Evolutionary conservation across 1,284 basidiomycete genomes (phyloP).

Genomic region (Malassezia nana): DNA sequence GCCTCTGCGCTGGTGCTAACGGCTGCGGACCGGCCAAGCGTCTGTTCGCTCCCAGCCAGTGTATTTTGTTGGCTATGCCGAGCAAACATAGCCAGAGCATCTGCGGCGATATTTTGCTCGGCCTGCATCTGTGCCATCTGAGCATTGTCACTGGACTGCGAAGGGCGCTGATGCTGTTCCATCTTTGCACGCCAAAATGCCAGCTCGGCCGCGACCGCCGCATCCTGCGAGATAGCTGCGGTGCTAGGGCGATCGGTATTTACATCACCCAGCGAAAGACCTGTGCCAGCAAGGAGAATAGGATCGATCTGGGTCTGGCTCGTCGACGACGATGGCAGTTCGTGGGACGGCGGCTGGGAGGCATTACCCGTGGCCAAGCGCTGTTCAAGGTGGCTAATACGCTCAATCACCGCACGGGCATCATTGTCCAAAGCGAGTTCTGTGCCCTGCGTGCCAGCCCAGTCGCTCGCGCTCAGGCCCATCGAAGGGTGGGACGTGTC

Average conservation of each 20-base stretch:
- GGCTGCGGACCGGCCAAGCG: not conserved
- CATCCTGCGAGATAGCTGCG: slow-evolving; percentile 9
- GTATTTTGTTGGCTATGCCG: slow-evolving; percentile 14
- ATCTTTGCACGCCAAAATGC: slow-evolving; percentile 19
- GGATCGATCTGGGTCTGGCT: slow-evolving; percentile 17
- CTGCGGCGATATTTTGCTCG: slow-evolving; percentile 20
- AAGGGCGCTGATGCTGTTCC: slow-evolving; percentile 17
- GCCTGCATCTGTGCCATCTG: slow-evolving; percentile 20
- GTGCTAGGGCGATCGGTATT: slow-evolving; percentile 10
- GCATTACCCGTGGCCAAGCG: slow-evolving; percentile 13
- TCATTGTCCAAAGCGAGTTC: slow-evolving; percentile 27
- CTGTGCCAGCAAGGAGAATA: slow-evolving; percentile 16
- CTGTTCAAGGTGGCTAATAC: slow-evolving; percentile 29
- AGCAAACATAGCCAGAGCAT: slow-evolving; percentile 20
- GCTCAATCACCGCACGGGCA: slow-evolving; percentile 30
- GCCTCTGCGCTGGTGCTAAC: slow-evolving; percentile 1
- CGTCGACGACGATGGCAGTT: slow-evolving; percentile 1
- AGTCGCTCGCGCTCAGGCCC: slow-evolving; percentile 21
- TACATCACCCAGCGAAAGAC: slow-evolving; percentile 14
- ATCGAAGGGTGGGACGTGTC: slow-evolving; percentile 14
- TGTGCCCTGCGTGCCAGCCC: slow-evolving; percentile 17
- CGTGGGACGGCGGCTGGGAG: slow-evolving; percentile 14
- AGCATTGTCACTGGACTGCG: slow-evolving; percentile 2
- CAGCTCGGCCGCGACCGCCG: slow-evolving; percentile 15
- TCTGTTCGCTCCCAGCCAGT: slow-evolving; percentile 8